Evolutionary conservation across 306 rosid genomes (phyloP).

Genomic region (Cucumis sativus): DNA sequence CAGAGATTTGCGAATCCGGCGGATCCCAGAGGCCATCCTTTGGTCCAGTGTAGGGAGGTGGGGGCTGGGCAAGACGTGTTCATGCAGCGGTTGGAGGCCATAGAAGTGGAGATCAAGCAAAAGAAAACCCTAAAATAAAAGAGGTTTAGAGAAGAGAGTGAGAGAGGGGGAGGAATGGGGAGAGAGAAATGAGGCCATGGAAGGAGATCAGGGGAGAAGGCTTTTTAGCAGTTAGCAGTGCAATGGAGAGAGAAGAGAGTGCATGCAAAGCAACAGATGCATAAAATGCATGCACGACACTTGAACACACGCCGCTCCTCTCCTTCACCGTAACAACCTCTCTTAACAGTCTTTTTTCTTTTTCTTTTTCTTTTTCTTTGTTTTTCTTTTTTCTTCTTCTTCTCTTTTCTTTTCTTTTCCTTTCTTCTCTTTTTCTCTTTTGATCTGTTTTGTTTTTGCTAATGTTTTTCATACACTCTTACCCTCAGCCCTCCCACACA

Average conservation of each 20-base stretch:
- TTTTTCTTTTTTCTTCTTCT: not conserved
- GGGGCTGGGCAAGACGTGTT: constrained; percentile 39
- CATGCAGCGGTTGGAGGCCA: constrained; percentile 65
- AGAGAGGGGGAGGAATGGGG: not conserved
- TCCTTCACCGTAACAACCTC: not conserved
- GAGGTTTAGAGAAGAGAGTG: constrained; percentile 17
- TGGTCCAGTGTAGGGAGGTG: constrained; percentile 49
- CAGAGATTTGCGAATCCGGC: constrained; percentile 91
- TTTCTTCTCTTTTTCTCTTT: no score
- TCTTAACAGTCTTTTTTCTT: not conserved
- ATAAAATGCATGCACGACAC: constrained; percentile 99
- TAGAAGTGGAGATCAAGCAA: constrained; percentile 34
- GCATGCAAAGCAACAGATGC: constrained; percentile 76
- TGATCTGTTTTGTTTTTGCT: no score
- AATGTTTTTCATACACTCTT: no score
- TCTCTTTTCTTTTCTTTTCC: not conserved
- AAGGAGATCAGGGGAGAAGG: not conserved
- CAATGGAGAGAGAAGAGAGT: constrained; percentile 23
- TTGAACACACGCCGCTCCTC: constrained; percentile 55
- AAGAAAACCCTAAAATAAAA: constrained; percentile 37
- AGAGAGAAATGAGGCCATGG: not conserved
- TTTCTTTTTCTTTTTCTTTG: no score
- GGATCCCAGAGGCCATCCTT: constrained; percentile 82
- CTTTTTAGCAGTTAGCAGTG: not conserved
- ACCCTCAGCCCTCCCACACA: not conserved